Percentiles rank a stretch among this genome's conserved stretches.
phyloP scores from a whole-genome alignment of 345 rosid genomes.

The Aquilaria sinensis region DNA sequence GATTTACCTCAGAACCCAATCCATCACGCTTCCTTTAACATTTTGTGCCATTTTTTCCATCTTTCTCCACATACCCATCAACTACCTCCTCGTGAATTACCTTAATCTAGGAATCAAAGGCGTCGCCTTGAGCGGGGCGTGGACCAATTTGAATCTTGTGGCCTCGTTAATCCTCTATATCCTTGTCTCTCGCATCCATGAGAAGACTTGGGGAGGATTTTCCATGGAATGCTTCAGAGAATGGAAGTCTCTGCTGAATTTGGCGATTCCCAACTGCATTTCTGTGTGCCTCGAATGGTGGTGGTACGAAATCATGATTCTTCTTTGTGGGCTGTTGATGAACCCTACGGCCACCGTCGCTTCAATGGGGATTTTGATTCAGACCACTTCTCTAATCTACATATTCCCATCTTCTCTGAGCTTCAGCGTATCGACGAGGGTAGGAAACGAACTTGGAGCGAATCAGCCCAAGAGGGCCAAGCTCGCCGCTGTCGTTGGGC shows the following conservation, averaged over 20 bases:
- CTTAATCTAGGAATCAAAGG: constrained; percentile 65
- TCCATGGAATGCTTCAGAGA: constrained; percentile 50
- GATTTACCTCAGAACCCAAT: constrained; percentile 70
- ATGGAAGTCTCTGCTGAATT: constrained; percentile 43
- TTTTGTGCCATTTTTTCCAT: constrained; percentile 53
- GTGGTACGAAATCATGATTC: constrained; percentile 86
- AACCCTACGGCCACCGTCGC: constrained; percentile 63
- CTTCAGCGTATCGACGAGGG: constrained; percentile 70
- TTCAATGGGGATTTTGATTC: constrained; percentile 79
- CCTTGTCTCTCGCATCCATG: constrained; percentile 39
- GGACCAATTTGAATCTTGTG: constrained; percentile 68
- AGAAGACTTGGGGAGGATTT: constrained; percentile 51
- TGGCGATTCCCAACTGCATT: constrained; percentile 69
- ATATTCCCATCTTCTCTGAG: constrained; percentile 80
- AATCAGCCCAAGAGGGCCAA: constrained; percentile 48
- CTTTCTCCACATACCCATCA: constrained; percentile 60
- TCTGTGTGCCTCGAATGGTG: constrained; percentile 91
- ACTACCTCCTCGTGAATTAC: constrained; percentile 40
- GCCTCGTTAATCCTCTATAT: constrained; percentile 46
- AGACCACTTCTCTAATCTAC: constrained; percentile 65
- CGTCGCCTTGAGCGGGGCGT: constrained; percentile 63
- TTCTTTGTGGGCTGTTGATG: constrained; percentile 51
- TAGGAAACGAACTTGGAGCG: constrained; percentile 68
- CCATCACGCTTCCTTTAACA: constrained; percentile 73
- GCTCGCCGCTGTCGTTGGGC: constrained; percentile 50